Percentiles rank a stretch among this genome's conserved stretches.
These are phyloP conservation scores for Geotrichum fermentans DNA, from an alignment of 1,139 yeast species.

Conservation along the genomic window DNA sequence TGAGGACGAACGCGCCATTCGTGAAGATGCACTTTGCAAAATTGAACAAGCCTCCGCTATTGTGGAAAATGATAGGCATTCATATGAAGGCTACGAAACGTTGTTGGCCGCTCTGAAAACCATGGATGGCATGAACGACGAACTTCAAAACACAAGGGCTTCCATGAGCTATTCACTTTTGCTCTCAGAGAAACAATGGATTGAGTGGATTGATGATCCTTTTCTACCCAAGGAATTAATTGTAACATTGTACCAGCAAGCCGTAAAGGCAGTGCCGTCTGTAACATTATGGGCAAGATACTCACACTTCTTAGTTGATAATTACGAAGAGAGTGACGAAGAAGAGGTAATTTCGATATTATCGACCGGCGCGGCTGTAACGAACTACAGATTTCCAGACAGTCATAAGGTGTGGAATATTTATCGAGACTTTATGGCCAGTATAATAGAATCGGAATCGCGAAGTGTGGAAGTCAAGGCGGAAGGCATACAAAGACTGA, in stretches of 20 bases:
- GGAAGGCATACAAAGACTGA: slow-evolving; percentile 24
- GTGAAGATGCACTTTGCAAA: background rate
- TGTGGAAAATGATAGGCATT: slow-evolving; percentile 11
- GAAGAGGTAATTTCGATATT: slow-evolving; percentile 15
- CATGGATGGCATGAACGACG: slow-evolving; percentile 18
- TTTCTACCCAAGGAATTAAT: slow-evolving; percentile 10
- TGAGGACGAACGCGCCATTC: background rate
- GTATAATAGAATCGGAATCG: slow-evolving; percentile 15
- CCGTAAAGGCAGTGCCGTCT: slow-evolving; percentile 24
- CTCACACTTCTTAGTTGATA: slow-evolving; percentile 23
- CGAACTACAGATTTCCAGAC: slow-evolving; percentile 39
- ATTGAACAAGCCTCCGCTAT: slow-evolving; percentile 5
- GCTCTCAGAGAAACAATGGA: slow-evolving; percentile 27
- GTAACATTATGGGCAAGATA: slow-evolving; percentile 27
- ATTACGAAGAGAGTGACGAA: slow-evolving; percentile 9
- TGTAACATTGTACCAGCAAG: slow-evolving; percentile 24
- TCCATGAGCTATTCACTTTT: slow-evolving; percentile 22
- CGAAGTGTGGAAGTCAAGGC: slow-evolving; percentile 13
- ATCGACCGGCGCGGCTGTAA: slow-evolving; percentile 29
- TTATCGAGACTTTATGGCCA: slow-evolving; percentile 24
- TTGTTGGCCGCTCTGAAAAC: slow-evolving; percentile 9
- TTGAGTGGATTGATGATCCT: slow-evolving; percentile 26
- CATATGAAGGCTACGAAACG: slow-evolving; percentile 13
- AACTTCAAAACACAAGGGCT: slow-evolving; percentile 23
- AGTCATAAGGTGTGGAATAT: slow-evolving; percentile 41